These are phyloP conservation scores for Datura wrightii DNA, from an alignment of 257 asterid species.

Conservation along the genomic window DNA sequence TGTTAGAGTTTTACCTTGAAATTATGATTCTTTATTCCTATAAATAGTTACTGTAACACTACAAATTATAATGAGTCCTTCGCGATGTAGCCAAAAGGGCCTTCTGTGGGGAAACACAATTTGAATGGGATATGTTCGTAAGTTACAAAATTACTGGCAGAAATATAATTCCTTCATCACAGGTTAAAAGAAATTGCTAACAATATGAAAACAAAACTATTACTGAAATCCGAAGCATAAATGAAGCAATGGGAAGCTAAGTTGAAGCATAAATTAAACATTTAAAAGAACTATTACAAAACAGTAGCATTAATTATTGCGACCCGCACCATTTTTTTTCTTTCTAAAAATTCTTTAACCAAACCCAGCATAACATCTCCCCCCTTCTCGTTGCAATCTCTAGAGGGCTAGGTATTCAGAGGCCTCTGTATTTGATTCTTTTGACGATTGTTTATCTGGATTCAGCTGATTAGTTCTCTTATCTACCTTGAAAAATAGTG, in stretches of 20 bases:
- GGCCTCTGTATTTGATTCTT: background rate
- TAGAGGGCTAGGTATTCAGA: background rate
- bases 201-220: background rate
- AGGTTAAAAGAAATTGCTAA: background rate
- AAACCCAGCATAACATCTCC: background rate
- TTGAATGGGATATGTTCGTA: background rate
- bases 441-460: constrained; percentile 26
- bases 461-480: constrained; percentile 30
- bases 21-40: background rate
- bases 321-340: too few relatives aligned
- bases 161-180: background rate
- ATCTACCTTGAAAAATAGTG: constrained; percentile 31
- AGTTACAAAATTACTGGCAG: background rate
- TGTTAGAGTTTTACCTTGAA: background rate
- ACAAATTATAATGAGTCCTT: background rate
- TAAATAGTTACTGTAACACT: background rate
- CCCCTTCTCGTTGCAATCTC: background rate
- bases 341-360: background rate
- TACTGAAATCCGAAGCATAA: background rate
- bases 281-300: background rate
- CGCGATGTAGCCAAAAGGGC: background rate
- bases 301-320: background rate
- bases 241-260: background rate
- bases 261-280: background rate
- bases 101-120: constrained; percentile 7